Conservation (phyloP, 169 alveolate species). For the Plasmodium blacklocki region DNA sequence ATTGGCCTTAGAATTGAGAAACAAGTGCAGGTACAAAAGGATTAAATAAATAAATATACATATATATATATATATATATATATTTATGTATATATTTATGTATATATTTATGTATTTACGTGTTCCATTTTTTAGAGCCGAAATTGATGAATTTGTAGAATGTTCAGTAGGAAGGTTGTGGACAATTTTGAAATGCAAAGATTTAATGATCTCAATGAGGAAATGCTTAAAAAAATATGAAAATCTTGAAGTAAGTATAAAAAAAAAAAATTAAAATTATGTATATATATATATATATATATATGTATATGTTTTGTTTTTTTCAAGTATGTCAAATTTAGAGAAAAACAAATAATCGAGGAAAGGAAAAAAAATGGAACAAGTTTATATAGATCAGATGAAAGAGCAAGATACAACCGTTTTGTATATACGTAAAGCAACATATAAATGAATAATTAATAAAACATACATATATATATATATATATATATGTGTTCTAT, state of each 20-base stretch:
- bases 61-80: background rate
- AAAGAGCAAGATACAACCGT: constrained; percentile 74
- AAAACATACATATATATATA: background rate
- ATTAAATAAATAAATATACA: background rate
- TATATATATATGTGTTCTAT: background rate
- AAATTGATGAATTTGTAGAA: constrained; percentile 74
- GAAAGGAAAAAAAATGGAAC: constrained; percentile 68
- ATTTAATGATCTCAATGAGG: constrained; percentile 65
- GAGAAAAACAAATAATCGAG: constrained; percentile 65
- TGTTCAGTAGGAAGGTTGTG: constrained; percentile 69
- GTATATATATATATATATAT: background rate
- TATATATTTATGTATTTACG: background rate
- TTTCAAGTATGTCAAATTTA: constrained; percentile 59
- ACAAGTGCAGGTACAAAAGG: constrained; percentile 67
- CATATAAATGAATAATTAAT: background rate
- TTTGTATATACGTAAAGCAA: constrained; percentile 37
- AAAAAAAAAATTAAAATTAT: background rate
- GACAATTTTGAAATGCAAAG: constrained; percentile 76
- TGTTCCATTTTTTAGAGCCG: constrained; percentile 32
- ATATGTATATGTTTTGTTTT: constrained; percentile 5
- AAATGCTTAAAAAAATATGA: constrained; percentile 64
- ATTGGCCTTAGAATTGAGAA: constrained; percentile 66
- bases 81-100: constrained; percentile 1
- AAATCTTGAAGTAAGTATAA: constrained; percentile 56
- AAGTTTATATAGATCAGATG: constrained; percentile 59